Evolutionary conservation across 2,329 filamentous ascomycete genomes (phyloP).

Genomic region (Botrytis cinerea): DNA sequence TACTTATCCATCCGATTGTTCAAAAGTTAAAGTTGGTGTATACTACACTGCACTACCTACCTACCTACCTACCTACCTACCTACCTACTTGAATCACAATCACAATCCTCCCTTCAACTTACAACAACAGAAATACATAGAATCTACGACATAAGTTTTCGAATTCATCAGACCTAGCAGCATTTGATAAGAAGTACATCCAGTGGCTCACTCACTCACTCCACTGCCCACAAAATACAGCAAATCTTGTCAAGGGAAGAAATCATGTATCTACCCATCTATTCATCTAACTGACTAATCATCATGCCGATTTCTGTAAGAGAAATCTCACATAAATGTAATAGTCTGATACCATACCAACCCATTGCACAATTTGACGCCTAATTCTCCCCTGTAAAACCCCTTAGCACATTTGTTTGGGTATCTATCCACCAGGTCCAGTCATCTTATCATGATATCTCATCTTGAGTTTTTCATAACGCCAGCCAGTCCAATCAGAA

Average conservation of each 20-base stretch:
- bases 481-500: neutral
- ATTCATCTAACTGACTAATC: neutral
- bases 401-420: neutral
- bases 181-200: too few species aligned
- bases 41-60: neutral
- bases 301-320: neutral
- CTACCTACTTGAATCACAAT: neutral
- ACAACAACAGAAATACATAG: neutral
- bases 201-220: neutral
- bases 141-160: neutral
- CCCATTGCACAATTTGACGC: neutral
- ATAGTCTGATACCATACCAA: neutral
- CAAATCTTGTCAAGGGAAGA: neutral
- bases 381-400: neutral
- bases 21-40: too few species aligned
- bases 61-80: neutral
- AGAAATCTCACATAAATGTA: neutral
- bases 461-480: neutral
- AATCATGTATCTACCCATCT: neutral
- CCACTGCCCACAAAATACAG: neutral
- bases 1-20: too few species aligned
- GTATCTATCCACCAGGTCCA: neutral
- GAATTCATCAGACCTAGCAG: too few species aligned
- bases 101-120: neutral
- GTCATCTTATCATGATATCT: neutral